phyloP scores from a whole-genome alignment of 1,284 basidiomycete genomes.

The Pterulicium gracile region DNA sequence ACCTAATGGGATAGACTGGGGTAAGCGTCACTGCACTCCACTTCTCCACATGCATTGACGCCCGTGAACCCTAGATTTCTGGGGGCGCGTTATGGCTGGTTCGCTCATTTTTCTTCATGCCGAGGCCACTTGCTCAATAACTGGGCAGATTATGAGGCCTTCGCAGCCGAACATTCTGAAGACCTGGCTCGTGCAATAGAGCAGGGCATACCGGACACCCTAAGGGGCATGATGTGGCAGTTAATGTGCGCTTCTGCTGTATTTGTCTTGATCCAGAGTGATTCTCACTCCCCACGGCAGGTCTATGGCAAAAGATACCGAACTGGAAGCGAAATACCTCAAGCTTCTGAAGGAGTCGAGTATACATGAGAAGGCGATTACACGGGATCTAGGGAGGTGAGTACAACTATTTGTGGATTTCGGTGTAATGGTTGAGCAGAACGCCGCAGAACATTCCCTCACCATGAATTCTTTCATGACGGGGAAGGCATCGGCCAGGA shows the following conservation, averaged over 20 bases:
- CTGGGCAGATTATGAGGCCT: conserved; percentile 68
- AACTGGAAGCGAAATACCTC: conserved; percentile 81
- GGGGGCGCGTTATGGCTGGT: conserved; percentile 92
- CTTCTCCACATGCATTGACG: conserved; percentile 5
- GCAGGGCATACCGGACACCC: conserved; percentile 75
- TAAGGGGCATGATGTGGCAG: conserved; percentile 97
- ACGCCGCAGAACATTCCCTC: conserved; percentile 80
- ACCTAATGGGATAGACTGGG: conserved; percentile 56
- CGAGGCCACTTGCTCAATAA: not conserved
- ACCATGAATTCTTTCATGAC: conserved; percentile 91
- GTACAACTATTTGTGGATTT: conserved; percentile 7
- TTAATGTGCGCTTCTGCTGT: conserved; percentile 66
- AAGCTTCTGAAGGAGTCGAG: conserved; percentile 76
- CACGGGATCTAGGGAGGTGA: conserved; percentile 78
- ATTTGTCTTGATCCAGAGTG: conserved; percentile 4
- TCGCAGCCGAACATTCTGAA: conserved; percentile 69
- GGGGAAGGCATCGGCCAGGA: conserved; percentile 64
- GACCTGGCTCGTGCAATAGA: conserved; percentile 87
- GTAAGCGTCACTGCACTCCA: conserved; percentile 30
- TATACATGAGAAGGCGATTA: conserved; percentile 89
- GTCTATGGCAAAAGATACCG: conserved; percentile 84
- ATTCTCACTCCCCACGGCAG: conserved; percentile 26
- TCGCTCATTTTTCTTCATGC: conserved; percentile 10
- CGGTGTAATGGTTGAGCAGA: not conserved
- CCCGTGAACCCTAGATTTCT: conserved; percentile 60